These are phyloP conservation scores for Didymella pomorum DNA, from an alignment of 2,329 filamentous ascomycete species.

Conservation along the genomic window DNA sequence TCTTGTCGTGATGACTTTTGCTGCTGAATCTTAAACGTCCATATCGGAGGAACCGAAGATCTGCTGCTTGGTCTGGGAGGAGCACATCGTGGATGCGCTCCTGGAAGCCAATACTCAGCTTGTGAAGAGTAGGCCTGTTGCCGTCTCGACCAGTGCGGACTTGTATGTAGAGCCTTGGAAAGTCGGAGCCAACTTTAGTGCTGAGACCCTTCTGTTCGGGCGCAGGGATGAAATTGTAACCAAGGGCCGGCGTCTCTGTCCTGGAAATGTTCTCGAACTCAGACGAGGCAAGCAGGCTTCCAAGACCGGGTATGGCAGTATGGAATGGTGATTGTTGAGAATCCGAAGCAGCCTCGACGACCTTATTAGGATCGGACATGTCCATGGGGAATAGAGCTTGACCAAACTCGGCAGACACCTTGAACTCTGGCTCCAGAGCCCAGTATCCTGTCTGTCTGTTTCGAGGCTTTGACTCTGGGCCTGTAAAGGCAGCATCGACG, in stretches of 20 bases:
- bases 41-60: constrained; percentile 39
- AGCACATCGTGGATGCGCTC: constrained; percentile 40
- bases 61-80: constrained; percentile 39
- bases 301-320: constrained; percentile 32
- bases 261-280: constrained; percentile 18
- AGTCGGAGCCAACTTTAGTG: constrained; percentile 19
- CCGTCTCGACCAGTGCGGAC: constrained; percentile 29
- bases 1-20: constrained; percentile 19
- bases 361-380: constrained; percentile 4
- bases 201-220: constrained; percentile 24
- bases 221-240: constrained; percentile 37
- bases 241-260: constrained; percentile 25
- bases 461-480: constrained; percentile 2
- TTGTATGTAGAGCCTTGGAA: constrained; percentile 37
- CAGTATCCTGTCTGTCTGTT: constrained; percentile 26
- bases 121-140: constrained; percentile 27
- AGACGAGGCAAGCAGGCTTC: constrained; percentile 31
- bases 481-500: constrained; percentile 4
- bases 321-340: constrained; percentile 26
- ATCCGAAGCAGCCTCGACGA: constrained; percentile 9
- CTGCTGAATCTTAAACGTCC: constrained; percentile 27
- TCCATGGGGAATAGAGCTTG: constrained; percentile 35
- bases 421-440: constrained; percentile 25
- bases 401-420: constrained; percentile 35
- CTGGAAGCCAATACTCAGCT: constrained; percentile 33